Base-by-base conservation (phyloP, 306 rosid species). In the Fragaria ananassa region DNA sequence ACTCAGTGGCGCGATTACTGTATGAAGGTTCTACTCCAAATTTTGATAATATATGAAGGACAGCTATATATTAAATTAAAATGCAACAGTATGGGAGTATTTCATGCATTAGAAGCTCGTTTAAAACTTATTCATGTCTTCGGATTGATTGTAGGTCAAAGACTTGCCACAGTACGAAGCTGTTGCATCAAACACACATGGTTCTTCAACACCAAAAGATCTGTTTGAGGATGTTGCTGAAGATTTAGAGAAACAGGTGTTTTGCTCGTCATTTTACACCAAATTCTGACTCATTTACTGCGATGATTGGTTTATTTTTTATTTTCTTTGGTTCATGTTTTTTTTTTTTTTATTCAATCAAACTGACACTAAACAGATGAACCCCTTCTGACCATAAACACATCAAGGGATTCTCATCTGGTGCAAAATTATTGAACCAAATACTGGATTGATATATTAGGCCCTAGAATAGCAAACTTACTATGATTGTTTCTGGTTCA, bases 151-250 rank as follows among this genome's bases (percentile, higher is more conserved):
- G 34, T 83, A 96, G 99, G 92, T 96, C 42, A 92, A 84, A 85
- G 96, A 91, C 77, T 81, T 89, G 74, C 92, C 96, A 88, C 97
- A 93, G 72, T 96, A 96, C 80, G 93, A 87, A 85, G 97, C 97
- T 58, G 92, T 96, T 83, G 99, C 98, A 15, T 89, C 85, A 42
- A 96, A 96, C 79, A 76, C 85, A 61, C 87, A 93, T 56, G 99
- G 99, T 84, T 96, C 99, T 84, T 96, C 99, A 63, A 91, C 99
- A 70, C 99, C 99, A 2, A 96, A 83, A 82, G 99, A 96, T 81
- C 80, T 96, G 78, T 96, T 87, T 85, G 98, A 96, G 87, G 91
- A 87, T 83, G 90, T 89, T n/a, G 61, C 75, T 70, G 98, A 91
- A 83, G 96, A 87, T 45, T 87, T 96, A 73, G 97, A 93, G 81